Conservation (phyloP, 2,329 filamentous ascomycete genomes). For the Xylariaceae sp. region DNA sequence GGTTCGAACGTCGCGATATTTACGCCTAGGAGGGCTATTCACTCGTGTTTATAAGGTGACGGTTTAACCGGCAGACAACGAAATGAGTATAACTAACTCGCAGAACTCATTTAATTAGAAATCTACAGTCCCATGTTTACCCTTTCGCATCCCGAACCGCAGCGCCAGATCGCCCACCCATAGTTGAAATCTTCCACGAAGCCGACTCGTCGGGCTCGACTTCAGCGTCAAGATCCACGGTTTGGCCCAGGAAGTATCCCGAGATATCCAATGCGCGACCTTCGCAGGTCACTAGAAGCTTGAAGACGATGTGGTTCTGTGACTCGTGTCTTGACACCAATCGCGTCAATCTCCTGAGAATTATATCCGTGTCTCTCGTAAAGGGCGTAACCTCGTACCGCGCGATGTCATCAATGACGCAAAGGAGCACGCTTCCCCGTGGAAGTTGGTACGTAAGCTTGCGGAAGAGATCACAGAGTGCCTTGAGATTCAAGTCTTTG, state of each 20-base stretch:
- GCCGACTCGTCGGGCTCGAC: slow-evolving; percentile 14
- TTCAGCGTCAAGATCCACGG: slow-evolving; percentile 11
- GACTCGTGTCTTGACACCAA: slow-evolving; percentile 3
- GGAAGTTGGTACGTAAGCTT: slow-evolving; percentile 14
- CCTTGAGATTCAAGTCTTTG: slow-evolving; percentile 5
- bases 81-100: no score
- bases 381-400: slow-evolving; percentile 13
- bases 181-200: slow-evolving; percentile 13
- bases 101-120: no score
- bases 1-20: no score
- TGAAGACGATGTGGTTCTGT: slow-evolving; percentile 10
- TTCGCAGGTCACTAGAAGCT: slow-evolving; percentile 17
- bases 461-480: slow-evolving; percentile 10
- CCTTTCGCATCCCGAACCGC: no score
- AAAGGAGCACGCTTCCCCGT: slow-evolving; percentile 10
- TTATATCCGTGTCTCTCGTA: slow-evolving; percentile 5
- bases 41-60: no score
- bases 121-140: no score
- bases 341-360: slow-evolving; percentile 10
- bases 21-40: no score
- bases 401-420: slow-evolving; percentile 20
- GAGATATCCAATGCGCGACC: slow-evolving; percentile 10
- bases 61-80: no score
- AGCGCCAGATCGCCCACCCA: background rate
- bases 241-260: slow-evolving; percentile 14